Evolutionary conservation across 1,284 basidiomycete genomes (phyloP).

Genomic region (Termitomyces sp.): DNA sequence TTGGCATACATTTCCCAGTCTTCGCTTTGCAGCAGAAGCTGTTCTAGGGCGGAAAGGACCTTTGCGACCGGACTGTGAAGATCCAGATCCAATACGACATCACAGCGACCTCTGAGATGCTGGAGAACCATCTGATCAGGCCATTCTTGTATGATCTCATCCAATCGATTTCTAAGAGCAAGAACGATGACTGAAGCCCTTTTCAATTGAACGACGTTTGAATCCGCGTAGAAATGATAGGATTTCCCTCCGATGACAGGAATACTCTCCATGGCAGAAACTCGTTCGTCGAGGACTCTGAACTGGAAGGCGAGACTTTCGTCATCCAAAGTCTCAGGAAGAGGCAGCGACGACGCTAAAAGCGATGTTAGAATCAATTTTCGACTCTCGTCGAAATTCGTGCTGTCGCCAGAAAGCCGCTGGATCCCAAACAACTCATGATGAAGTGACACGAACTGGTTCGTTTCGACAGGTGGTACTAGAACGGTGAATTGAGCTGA

Average conservation of each 20-base stretch:
- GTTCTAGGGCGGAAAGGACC: slow-evolving; percentile 82
- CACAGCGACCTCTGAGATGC: slow-evolving; percentile 77
- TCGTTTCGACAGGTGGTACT: slow-evolving; percentile 26
- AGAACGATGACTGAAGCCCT: slow-evolving; percentile 55
- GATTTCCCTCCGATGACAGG: slow-evolving; percentile 12
- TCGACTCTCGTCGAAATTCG: slow-evolving; percentile 26
- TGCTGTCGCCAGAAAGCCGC: slow-evolving; percentile 7
- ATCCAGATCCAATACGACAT: slow-evolving; percentile 61
- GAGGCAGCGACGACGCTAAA: slow-evolving; percentile 26
- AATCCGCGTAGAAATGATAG: slow-evolving; percentile 79
- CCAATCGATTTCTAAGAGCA: slow-evolving; percentile 51
- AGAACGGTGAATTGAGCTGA: slow-evolving; percentile 14
- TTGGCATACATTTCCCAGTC: slow-evolving; percentile 98
- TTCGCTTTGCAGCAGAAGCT: slow-evolving; percentile 82
- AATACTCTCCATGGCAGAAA: slow-evolving; percentile 27
- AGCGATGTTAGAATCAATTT: slow-evolving; percentile 27
- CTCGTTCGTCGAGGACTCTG: slow-evolving; percentile 34
- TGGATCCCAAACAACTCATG: slow-evolving; percentile 26
- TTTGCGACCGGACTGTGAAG: slow-evolving; percentile 78
- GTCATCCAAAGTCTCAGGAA: slow-evolving; percentile 45
- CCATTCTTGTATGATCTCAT: slow-evolving; percentile 72
- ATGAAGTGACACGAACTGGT: slow-evolving; percentile 36
- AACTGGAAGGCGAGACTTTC: slow-evolving; percentile 48
- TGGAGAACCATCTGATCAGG: slow-evolving; percentile 97
- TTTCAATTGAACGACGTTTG: slow-evolving; percentile 66